Percentiles rank a stretch among this genome's conserved stretches.
Conservation (phyloP, 805 yeast species). For the Candida dajiaensis region DNA sequence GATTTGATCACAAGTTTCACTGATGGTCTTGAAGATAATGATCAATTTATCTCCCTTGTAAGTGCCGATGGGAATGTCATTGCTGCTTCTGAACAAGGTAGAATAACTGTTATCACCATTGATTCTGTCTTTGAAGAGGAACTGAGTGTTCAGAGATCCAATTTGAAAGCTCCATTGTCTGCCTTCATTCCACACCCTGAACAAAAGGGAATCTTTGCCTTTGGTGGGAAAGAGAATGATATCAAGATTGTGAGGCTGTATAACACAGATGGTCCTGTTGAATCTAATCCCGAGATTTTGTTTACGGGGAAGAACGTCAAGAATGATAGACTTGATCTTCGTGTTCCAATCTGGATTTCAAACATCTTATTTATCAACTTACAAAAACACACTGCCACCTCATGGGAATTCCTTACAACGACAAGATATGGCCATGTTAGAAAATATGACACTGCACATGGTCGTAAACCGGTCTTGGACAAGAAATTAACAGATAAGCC, state of each 20-base stretch:
- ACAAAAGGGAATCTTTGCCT: conserved; percentile 53
- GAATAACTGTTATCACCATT: conserved; percentile 24
- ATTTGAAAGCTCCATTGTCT: conserved; percentile 42
- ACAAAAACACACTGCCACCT: conserved; percentile 27
- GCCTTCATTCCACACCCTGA: conserved; percentile 44
- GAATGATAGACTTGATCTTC: conserved; percentile 67
- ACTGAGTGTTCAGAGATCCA: conserved; percentile 13
- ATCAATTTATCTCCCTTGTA: conserved; percentile 34
- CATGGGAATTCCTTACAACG: conserved; percentile 53
- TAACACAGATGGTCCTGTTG: conserved; percentile 19
- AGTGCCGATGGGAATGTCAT: conserved; percentile 23
- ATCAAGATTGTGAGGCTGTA: conserved; percentile 42
- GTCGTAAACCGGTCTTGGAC: conserved; percentile 61
- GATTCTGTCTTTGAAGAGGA: conserved; percentile 11
- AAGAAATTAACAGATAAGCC: conserved; percentile 52
- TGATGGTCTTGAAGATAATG: conserved; percentile 21
- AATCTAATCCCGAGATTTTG: conserved; percentile 27
- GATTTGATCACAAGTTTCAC: conserved; percentile 15
- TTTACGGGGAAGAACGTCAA: conserved; percentile 83
- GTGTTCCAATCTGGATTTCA: conserved; percentile 79
- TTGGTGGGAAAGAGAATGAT: conserved; percentile 84
- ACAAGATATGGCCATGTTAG: conserved; percentile 76
- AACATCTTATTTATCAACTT: conserved; percentile 43
- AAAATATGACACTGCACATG: conserved; percentile 60
- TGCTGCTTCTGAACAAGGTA: conserved; percentile 32